These are phyloP conservation scores for Panaeolus papilionaceus DNA, from an alignment of 768 basidiomycete species.

Conservation along the genomic window DNA sequence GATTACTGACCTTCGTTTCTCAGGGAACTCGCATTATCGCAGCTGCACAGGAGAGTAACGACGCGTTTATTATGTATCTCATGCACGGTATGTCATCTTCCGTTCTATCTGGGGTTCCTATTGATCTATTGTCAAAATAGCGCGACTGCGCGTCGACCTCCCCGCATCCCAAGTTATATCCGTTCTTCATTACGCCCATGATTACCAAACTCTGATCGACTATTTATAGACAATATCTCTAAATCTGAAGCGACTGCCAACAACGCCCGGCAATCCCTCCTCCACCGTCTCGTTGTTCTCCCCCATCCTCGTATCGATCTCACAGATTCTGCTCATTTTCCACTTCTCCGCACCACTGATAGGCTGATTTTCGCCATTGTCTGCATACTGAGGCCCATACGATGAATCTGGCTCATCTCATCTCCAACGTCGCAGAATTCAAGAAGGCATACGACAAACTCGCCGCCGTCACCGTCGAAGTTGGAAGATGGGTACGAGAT, in stretches of 20 bases:
- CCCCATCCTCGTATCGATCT: conserved; percentile 27
- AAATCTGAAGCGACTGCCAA: conserved; percentile 25
- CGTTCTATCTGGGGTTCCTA: background rate
- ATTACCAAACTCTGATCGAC: background rate
- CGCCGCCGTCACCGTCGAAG: conserved; percentile 29
- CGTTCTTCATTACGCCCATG: background rate
- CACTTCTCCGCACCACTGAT: conserved; percentile 36
- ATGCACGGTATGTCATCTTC: conserved; percentile 30
- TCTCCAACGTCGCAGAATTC: too few species aligned
- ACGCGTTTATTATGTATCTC: conserved; percentile 35
- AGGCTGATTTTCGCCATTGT: conserved; percentile 41
- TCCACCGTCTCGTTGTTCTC: conserved; percentile 30
- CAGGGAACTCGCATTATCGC: conserved; percentile 21
- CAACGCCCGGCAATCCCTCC: conserved; percentile 36
- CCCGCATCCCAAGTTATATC: conserved; percentile 31
- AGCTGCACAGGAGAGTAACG: conserved; percentile 26
- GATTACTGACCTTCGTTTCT: background rate
- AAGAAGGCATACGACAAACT: conserved; percentile 30
- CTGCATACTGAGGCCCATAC: conserved; percentile 38
- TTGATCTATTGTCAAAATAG: conserved; percentile 15
- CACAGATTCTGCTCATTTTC: conserved; percentile 39
- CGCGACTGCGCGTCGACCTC: conserved; percentile 31
- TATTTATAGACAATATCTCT: conserved; percentile 28
- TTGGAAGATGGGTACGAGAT: too few species aligned
- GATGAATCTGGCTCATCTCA: too few species aligned